These are phyloP conservation scores for Amphibolis antarctica DNA, from an alignment of 106 monocot species.

Conservation along the genomic window DNA sequence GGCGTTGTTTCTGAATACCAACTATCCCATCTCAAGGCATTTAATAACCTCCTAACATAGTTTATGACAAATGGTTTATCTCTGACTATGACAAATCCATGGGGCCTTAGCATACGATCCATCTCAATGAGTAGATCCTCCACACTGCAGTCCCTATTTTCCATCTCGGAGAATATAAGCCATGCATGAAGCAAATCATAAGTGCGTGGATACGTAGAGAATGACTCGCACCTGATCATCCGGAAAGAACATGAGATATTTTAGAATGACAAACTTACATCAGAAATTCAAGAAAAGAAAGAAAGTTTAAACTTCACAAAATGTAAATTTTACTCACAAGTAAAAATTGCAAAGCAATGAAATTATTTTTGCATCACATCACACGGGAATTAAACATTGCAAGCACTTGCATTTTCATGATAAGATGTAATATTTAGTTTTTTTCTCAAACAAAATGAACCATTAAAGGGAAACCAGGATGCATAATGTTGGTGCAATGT, in stretches of 20 bases:
- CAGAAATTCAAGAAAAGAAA: too few relatives aligned
- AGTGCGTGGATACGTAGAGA: conserved; percentile 85
- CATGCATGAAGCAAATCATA: conserved; percentile 87
- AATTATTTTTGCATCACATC: too few relatives aligned
- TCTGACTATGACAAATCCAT: conserved; percentile 54
- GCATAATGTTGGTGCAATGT: too few relatives aligned
- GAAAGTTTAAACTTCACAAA: too few relatives aligned
- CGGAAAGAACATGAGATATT: background rate
- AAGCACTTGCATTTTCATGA: too few relatives aligned
- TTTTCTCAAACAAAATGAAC: too few relatives aligned
- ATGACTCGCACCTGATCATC: conserved; percentile 70
- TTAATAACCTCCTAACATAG: conserved; percentile 30
- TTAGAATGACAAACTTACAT: too few relatives aligned
- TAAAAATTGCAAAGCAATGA: too few relatives aligned
- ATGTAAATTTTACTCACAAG: too few relatives aligned
- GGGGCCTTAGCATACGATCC: conserved; percentile 71
- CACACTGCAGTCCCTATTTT: conserved; percentile 45
- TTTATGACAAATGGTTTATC: conserved; percentile 33
- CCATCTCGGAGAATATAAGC: conserved; percentile 54
- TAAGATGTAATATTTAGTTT: too few relatives aligned
- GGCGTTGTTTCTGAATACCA: conserved; percentile 57
- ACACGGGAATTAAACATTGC: too few relatives aligned
- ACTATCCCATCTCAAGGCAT: conserved; percentile 61
- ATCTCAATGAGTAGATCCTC: conserved; percentile 88
- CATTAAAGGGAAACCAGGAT: too few relatives aligned